A percentile compares a stretch with the other conserved stretches of the same genome.
Conservation (phyloP, 2,329 filamentous ascomycete genomes). For the Pyrenochaeta sp. region DNA sequence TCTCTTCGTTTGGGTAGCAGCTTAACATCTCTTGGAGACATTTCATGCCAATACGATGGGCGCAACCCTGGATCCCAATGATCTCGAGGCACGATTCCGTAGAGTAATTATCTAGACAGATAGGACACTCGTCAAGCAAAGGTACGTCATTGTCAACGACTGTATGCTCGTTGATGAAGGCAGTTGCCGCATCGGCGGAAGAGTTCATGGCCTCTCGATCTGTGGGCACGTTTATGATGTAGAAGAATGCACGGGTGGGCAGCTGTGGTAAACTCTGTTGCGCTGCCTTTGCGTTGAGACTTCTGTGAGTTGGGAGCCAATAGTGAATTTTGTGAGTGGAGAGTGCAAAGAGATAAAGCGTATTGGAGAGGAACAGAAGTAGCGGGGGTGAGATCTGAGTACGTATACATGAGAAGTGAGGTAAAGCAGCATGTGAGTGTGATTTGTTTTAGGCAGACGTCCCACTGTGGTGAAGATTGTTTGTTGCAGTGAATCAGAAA, state of each 20-base stretch:
- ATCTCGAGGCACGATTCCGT: constrained; percentile 19
- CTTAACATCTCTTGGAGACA: constrained; percentile 22
- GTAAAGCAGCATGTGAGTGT: no score
- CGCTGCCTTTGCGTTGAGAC: no score
- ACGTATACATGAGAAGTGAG: no score
- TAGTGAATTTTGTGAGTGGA: no score
- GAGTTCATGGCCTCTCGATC: background rate
- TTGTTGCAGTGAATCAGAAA: no score
- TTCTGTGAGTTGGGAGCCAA: no score
- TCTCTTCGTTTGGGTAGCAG: constrained; percentile 11
- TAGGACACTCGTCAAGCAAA: background rate
- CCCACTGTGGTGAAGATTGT: no score
- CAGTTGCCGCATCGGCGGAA: background rate
- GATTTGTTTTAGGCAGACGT: no score
- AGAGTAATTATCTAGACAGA: constrained; percentile 28
- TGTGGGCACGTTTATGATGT: background rate
- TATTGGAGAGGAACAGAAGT: no score
- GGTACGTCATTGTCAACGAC: background rate
- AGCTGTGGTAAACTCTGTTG: background rate
- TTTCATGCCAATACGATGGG: constrained; percentile 18
- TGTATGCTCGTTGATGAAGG: background rate
- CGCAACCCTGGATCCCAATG: constrained; percentile 19
- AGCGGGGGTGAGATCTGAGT: no score
- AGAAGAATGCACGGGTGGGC: background rate
- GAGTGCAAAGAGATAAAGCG: no score